Conservation (phyloP, 805 yeast species). For the Metschnikowia gruessii region DNA sequence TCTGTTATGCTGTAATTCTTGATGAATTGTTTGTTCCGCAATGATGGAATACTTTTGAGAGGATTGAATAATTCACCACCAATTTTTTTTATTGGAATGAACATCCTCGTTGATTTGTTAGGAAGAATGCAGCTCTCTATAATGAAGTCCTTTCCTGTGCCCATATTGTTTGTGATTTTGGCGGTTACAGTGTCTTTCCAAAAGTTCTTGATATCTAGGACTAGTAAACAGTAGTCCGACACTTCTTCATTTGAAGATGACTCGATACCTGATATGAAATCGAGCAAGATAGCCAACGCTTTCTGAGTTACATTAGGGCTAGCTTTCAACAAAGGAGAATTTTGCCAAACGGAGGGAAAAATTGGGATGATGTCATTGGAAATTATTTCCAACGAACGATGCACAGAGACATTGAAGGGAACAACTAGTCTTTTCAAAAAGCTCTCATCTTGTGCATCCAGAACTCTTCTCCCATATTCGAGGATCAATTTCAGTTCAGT, state of each 20-base stretch:
- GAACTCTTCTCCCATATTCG: slow-evolving; percentile 51
- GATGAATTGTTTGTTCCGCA: slow-evolving; percentile 67
- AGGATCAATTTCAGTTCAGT: slow-evolving; percentile 59
- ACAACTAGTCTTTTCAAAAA: slow-evolving; percentile 57
- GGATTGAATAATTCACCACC: slow-evolving; percentile 41
- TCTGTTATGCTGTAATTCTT: slow-evolving; percentile 51
- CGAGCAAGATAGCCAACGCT: slow-evolving; percentile 29
- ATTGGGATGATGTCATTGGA: slow-evolving; percentile 74
- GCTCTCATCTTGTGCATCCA: slow-evolving; percentile 20
- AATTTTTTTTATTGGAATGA: slow-evolving; percentile 67
- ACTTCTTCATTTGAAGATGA: slow-evolving; percentile 25
- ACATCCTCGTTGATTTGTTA: slow-evolving; percentile 45
- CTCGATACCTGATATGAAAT: slow-evolving; percentile 26
- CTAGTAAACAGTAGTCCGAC: slow-evolving; percentile 57
- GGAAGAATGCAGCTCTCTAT: slow-evolving; percentile 28
- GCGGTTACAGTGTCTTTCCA: slow-evolving; percentile 58
- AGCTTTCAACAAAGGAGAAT: slow-evolving; percentile 10
- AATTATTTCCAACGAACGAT: slow-evolving; percentile 69
- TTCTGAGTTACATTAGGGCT: neutral
- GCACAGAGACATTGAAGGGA: slow-evolving; percentile 68
- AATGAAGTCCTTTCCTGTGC: slow-evolving; percentile 14
- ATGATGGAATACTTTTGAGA: slow-evolving; percentile 62
- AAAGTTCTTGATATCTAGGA: slow-evolving; percentile 76
- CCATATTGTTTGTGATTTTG: slow-evolving; percentile 32
- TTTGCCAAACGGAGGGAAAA: slow-evolving; percentile 25